These are phyloP conservation scores for Nicotiana rustica DNA, from an alignment of 305 asterid species.

Conservation along the genomic window DNA sequence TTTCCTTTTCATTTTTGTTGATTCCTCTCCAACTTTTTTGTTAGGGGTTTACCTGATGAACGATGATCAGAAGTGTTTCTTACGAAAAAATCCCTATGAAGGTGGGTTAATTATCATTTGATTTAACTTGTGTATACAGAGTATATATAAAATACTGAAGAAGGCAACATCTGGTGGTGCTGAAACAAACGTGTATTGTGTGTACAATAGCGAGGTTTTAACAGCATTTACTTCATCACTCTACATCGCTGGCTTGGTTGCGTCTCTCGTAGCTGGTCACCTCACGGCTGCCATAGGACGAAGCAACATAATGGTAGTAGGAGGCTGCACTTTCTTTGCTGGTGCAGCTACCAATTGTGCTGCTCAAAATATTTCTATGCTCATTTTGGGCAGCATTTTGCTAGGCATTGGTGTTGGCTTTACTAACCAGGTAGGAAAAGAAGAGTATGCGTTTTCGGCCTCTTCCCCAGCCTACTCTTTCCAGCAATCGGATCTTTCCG, in stretches of 20 bases:
- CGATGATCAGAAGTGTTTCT: not conserved
- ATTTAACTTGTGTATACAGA: too few relatives aligned
- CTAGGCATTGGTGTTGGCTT: slow-evolving; percentile 41
- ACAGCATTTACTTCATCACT: slow-evolving; percentile 39
- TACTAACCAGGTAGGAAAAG: slow-evolving; percentile 33
- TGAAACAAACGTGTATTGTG: slow-evolving; percentile 31
- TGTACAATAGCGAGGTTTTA: slow-evolving; percentile 32
- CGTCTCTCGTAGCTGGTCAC: slow-evolving; percentile 32
- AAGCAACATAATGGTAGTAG: slow-evolving; percentile 35
- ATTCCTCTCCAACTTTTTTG: not conserved
- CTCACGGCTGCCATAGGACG: slow-evolving; percentile 28
- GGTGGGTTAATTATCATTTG: not conserved
- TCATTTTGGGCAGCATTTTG: slow-evolving; percentile 35
- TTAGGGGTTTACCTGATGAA: not conserved
- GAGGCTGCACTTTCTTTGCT: slow-evolving; percentile 27
- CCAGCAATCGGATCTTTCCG: too few relatives aligned
- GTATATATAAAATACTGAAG: not conserved
- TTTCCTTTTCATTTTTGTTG: not conserved
- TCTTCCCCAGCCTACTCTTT: not conserved
- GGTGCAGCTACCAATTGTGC: slow-evolving; percentile 34
- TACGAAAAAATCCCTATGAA: not conserved
- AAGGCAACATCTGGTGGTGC: not conserved
- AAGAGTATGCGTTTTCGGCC: not conserved
- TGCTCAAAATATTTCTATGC: slow-evolving; percentile 34
- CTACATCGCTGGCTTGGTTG: slow-evolving; percentile 30